Conservation (phyloP, 73 alveolate genomes). For the Uronychia binucleata region DNA sequence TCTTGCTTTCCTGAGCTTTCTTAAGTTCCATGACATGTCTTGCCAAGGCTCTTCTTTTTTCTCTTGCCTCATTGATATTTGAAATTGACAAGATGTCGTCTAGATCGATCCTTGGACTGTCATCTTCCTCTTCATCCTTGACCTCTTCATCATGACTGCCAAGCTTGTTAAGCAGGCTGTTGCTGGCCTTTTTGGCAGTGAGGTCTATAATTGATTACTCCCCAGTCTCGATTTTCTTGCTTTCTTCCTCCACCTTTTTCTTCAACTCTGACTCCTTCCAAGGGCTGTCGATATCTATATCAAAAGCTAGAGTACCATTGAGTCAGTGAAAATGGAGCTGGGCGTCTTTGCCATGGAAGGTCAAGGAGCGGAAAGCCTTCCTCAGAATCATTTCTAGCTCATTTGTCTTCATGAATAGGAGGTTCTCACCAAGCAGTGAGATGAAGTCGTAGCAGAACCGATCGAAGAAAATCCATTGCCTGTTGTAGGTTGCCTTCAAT, state of each 20-base stretch:
- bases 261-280: neutral
- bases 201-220: neutral
- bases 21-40: neutral
- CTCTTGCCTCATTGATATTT: neutral
- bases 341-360: neutral
- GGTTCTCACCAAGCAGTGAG: neutral
- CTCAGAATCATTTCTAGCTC: neutral
- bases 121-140: neutral
- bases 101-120: neutral
- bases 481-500: neutral
- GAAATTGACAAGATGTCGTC: neutral
- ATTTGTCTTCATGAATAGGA: neutral
- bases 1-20: neutral
- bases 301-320: neutral
- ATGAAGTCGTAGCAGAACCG: neutral
- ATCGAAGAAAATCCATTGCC: neutral
- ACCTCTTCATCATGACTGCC: neutral
- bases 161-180: neutral
- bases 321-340: neutral
- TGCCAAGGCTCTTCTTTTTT: neutral
- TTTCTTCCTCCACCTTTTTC: neutral
- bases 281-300: neutral
- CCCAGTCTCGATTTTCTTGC: neutral
- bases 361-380: neutral
- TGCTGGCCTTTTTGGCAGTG: neutral